Evolutionary conservation across 164 flowering plant genomes (phyloP).

Genomic region (Litsea cubeba): DNA sequence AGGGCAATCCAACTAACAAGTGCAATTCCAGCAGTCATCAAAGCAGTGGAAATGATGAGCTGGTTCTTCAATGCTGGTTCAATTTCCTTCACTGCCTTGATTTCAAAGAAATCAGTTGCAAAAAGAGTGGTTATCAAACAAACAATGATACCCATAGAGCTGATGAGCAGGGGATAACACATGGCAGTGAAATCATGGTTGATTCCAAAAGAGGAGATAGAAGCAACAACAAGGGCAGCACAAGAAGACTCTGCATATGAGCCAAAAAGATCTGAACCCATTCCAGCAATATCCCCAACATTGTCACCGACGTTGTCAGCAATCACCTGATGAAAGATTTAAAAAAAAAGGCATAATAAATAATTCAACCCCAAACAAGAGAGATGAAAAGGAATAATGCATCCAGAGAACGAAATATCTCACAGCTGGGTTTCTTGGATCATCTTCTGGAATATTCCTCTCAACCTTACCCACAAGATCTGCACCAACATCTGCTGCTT

Average conservation of each 20-base stretch:
- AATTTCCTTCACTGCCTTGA: slow-evolving; percentile 43
- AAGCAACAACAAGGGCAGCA: slow-evolving; percentile 60
- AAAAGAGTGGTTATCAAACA: slow-evolving; percentile 53
- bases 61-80: slow-evolving; percentile 52
- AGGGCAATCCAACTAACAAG: slow-evolving; percentile 44
- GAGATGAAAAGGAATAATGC: not conserved
- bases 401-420: slow-evolving; percentile 9
- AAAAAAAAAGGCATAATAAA: not conserved
- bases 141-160: slow-evolving; percentile 49
- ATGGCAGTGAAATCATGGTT: slow-evolving; percentile 46
- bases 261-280: slow-evolving; percentile 63
- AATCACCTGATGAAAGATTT: slow-evolving; percentile 45
- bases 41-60: slow-evolving; percentile 44
- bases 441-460: slow-evolving; percentile 87
- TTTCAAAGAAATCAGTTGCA: slow-evolving; percentile 53
- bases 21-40: slow-evolving; percentile 49
- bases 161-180: slow-evolving; percentile 44
- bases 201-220: slow-evolving; percentile 52
- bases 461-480: slow-evolving; percentile 91
- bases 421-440: slow-evolving; percentile 86
- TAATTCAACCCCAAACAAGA: not conserved
- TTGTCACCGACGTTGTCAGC: slow-evolving; percentile 83
- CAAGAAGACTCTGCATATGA: slow-evolving; percentile 55
- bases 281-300: slow-evolving; percentile 62
- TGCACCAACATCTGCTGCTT: slow-evolving; percentile 93